A percentile compares a stretch with the other conserved stretches of the same genome.
Evolutionary conservation across 176 grass and related monocot genomes (phyloP).

Genomic region (Cocos nucifera): DNA sequence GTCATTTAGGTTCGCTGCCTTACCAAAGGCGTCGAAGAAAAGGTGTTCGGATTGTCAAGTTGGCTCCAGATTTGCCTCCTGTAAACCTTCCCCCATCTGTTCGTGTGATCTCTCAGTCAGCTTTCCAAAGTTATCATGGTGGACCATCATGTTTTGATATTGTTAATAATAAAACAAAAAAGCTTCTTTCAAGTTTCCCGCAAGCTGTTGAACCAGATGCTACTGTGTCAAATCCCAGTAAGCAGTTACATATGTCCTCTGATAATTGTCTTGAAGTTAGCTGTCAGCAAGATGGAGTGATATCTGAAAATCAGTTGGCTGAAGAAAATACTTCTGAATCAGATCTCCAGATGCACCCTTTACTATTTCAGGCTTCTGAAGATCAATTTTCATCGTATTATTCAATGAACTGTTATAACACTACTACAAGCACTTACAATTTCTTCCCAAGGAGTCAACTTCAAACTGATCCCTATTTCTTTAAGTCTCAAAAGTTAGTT

Average conservation of each 20-base stretch:
- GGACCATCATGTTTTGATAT: slow-evolving; percentile 28
- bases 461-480: slow-evolving; percentile 27
- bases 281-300: slow-evolving; percentile 25
- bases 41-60: slow-evolving; percentile 63
- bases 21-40: slow-evolving; percentile 40
- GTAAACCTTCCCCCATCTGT: slow-evolving; percentile 82
- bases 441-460: slow-evolving; percentile 32
- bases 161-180: slow-evolving; percentile 25
- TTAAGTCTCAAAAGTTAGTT: slow-evolving; percentile 6
- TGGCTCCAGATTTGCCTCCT: slow-evolving; percentile 89
- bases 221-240: slow-evolving; percentile 17
- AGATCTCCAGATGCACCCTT: slow-evolving; percentile 89
- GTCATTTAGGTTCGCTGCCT: slow-evolving; percentile 25
- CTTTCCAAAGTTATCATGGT: slow-evolving; percentile 30
- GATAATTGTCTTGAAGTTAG: slow-evolving; percentile 33
- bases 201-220: slow-evolving; percentile 25
- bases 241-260: slow-evolving; percentile 42
- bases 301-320: slow-evolving; percentile 6
- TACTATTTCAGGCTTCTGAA: slow-evolving; percentile 71
- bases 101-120: slow-evolving; percentile 53
- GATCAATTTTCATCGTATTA: slow-evolving; percentile 45
- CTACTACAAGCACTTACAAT: slow-evolving; percentile 35
- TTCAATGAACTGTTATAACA: slow-evolving; percentile 28
- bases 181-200: slow-evolving; percentile 22
- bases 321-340: slow-evolving; percentile 40